Evolutionary conservation across 2,329 filamentous ascomycete species (phyloP), one percentile per base, ranked within the genome.

Genomic region (Xylaria sp.): DNA sequence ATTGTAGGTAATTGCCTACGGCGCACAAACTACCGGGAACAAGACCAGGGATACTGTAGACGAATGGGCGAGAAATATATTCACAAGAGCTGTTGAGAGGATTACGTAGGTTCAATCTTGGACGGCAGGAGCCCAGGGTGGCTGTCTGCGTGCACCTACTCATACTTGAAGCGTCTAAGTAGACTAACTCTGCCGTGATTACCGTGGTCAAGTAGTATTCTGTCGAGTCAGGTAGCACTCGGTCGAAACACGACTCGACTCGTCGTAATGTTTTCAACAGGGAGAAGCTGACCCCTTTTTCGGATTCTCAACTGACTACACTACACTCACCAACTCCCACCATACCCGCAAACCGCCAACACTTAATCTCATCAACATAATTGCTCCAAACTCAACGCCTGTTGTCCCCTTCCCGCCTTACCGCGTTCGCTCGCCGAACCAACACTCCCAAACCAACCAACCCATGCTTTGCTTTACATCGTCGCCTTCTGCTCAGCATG

Each of bases 401-500:
- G 34, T 12, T 12, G 12, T 36, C 10, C 13, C 2, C 15, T 55
- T 36, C n/a, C 30, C 52, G n/a, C 41, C 41, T 9, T 9, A 20
- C 2, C n/a, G 18, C 3, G 20, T 32, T 10, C 30, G 32, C 52
- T 30, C 50, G 2, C 28, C 52, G 36, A 15, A 7, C 52, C 36
- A 32, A n/a, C 2, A 23, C 30, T n/a, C 8, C 30, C 36, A 41
- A 18, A 41, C 2, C 23, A n/a, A 13, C 20, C 23, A 10, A 20
- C 4, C 1, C 6, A 28, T n/a, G 13, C n/a, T 12, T 41, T n/a
- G 13, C n/a, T 12, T 20, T 59, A 67, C 65, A 63, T 69, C 2
- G 41, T 18, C 15, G 18, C 0, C 46, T 73, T 67, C 68, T 75
- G 72, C 15, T 7, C 57, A 1, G 71, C 60, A 7, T 69, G 68